phyloP scores from a whole-genome alignment of 2,329 filamentous ascomycete species.

The Microcyclospora tardicrescens region DNA sequence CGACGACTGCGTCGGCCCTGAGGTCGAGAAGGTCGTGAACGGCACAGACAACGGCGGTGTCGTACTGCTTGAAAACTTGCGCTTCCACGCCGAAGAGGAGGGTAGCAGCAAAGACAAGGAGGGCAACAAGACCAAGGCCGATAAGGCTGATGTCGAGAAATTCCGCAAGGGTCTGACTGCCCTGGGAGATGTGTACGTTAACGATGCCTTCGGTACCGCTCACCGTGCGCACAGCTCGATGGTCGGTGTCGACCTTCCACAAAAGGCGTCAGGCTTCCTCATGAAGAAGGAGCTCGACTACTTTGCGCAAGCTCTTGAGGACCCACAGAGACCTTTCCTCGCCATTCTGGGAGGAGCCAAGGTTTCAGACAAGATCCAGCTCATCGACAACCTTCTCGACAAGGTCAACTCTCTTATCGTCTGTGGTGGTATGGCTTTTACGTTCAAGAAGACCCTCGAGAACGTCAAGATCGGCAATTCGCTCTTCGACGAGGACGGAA shows the following conservation, averaged over 20 bases:
- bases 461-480: conserved; percentile 77
- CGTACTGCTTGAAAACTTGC: conserved; percentile 90
- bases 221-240: conserved; percentile 98
- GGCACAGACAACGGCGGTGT: conserved; percentile 70
- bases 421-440: conserved; percentile 98
- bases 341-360: conserved; percentile 97
- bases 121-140: conserved; percentile 96
- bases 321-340: conserved; percentile 87
- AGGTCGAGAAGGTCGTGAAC: conserved; percentile 82
- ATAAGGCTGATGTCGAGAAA: conserved; percentile 79
- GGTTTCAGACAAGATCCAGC: conserved; percentile 98
- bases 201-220: conserved; percentile 96
- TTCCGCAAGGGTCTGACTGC: conserved; percentile 94
- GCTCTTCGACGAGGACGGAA: conserved; percentile 85
- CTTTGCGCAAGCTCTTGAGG: conserved; percentile 93
- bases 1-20: conserved; percentile 76
- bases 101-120: conserved; percentile 86
- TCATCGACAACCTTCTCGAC: conserved; percentile 96
- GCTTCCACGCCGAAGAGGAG: conserved; percentile 97
- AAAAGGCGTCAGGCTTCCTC: conserved; percentile 95
- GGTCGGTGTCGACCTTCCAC: conserved; percentile 89
- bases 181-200: conserved; percentile 92
- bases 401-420: conserved; percentile 97
- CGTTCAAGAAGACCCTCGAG: conserved; percentile 98
- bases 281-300: conserved; percentile 99